Base-by-base conservation (phyloP, 2,329 filamentous ascomycete species). In the Raffaelea ambrosiae region DNA sequence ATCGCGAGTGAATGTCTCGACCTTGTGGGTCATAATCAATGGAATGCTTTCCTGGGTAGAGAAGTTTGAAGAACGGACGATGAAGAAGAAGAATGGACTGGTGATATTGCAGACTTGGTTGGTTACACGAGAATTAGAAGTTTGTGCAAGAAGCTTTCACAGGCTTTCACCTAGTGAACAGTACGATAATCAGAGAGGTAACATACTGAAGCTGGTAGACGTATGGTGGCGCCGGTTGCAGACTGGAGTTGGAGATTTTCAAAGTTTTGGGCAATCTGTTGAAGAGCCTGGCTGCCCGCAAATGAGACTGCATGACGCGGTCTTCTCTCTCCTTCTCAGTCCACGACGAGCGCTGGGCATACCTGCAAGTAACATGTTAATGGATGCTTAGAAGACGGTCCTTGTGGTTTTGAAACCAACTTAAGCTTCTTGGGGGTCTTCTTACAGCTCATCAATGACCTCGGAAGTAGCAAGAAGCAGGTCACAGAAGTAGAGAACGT, bases 41-140 rank as follows among this genome's bases (percentile, higher is more conserved):
- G n/a, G 40, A 4, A 5, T 4, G 16, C 3, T 22, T 20, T 20
- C 21, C 21, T 3, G 20, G 40, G 26, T 9, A 10, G n/a, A 4
- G 21, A 14, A 43, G 16, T 9, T 14, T 21, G 14, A 43, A 43
- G 21, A 43, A 21, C 22, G 40, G 40, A 3, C 40, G 40, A 21
- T 43, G 40, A 9, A 43, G 40, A 11, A 43, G 18, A 14, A 43
- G 22, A 13, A 43, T 29, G 22, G 40, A 21, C 26, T 18, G 22
- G 26, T 43, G 40, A 21, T 43, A 43, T n/a, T 43, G 40, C 22
- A 43, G 40, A 22, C 23, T 29, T n/a, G n/a, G n/a, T n/a, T n/a
- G n/a, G n/a, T n/a, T n/a, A n/a, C n/a, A n/a, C n/a, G n/a, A n/a
- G n/a, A n/a, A n/a, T n/a, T n/a, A n/a, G 40, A 18, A 41, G 8